Evolutionary conservation across 2,329 filamentous ascomycete species (phyloP), one percentile per base, ranked within the genome.

Genomic region (Periconia sp.): DNA sequence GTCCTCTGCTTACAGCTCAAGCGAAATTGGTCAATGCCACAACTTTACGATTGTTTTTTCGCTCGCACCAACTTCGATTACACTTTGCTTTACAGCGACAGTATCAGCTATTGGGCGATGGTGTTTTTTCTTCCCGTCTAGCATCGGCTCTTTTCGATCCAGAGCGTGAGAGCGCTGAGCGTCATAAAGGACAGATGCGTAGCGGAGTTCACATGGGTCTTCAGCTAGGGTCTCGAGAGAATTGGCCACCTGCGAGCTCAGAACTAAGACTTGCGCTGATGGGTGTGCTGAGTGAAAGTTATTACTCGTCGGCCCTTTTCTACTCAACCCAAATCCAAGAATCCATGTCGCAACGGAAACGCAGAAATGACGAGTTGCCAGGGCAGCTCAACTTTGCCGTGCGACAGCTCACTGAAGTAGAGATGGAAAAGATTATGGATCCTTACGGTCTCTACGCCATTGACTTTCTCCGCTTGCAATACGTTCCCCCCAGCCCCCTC

Each of bases 171-270:
- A 89, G 88, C 23, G 89, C 91, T 2, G 91, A 96, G 68, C 82
- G 89, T 42, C 84, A 84, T 47, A 77, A 83, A 17, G 90, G 91
- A 2, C 80, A 87, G 31, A 84, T 89, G 43, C 82, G 86, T 9
- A 74, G 70, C 40, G 90, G 43, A 83, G 86, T 53, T 77, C 84
- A 46, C 14, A 93, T 96, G 80, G 93, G 94, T 1, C 79, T 97
- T 41, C 88, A 92, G 41, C 79, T 97, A 0, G 89, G 89, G n/a
- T 85, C 84, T 2, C 84, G 91, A 63, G 86, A 90, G 51, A 90
- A 82, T 31, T 97, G 94, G 94, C 94, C 94, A 23, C 94, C 94
- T 5, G 92, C 92, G 20, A 95, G 90, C 71, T 97, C 92, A 0
- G 94, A 97, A 71, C 77, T 99, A n/a, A 85, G 92, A 10, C 80